Conservation (phyloP, 768 basidiomycete species). For the Pisolithus tinctorius region DNA sequence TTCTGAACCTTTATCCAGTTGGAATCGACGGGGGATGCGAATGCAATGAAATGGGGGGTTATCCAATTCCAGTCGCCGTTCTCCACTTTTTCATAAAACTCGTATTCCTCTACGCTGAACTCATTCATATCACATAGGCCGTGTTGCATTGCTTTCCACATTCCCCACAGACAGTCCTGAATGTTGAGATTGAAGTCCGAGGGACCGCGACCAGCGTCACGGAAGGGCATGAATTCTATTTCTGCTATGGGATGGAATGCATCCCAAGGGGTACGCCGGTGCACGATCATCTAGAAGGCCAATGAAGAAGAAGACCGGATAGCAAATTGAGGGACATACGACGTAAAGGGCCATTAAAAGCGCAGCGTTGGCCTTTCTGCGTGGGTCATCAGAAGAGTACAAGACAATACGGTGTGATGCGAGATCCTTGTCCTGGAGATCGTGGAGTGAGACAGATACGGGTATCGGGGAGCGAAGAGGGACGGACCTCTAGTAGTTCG, state of each 20-base stretch:
- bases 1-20: constrained; percentile 74
- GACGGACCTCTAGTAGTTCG: constrained; percentile 72
- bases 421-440: constrained; percentile 66
- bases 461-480: constrained; percentile 15
- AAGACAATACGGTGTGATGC: constrained; percentile 71
- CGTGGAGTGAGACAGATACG: constrained; percentile 19
- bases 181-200: constrained; percentile 92
- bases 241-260: constrained; percentile 92
- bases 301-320: constrained; percentile 13
- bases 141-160: constrained; percentile 89
- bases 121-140: constrained; percentile 91
- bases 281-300: constrained; percentile 77
- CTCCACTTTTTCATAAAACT: constrained; percentile 92
- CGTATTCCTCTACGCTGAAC: constrained; percentile 90
- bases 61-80: constrained; percentile 97
- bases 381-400: constrained; percentile 82
- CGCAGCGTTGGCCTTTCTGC: constrained; percentile 88
- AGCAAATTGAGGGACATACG: constrained; percentile 41
- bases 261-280: constrained; percentile 85
- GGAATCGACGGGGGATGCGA: constrained; percentile 85
- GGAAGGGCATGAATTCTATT: constrained; percentile 89
- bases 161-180: constrained; percentile 84
- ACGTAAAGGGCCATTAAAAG: constrained; percentile 91
- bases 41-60: constrained; percentile 87
- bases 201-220: constrained; percentile 89